phyloP scores from a whole-genome alignment of 441 rosid genomes.

The Eutrema salsugineum region DNA sequence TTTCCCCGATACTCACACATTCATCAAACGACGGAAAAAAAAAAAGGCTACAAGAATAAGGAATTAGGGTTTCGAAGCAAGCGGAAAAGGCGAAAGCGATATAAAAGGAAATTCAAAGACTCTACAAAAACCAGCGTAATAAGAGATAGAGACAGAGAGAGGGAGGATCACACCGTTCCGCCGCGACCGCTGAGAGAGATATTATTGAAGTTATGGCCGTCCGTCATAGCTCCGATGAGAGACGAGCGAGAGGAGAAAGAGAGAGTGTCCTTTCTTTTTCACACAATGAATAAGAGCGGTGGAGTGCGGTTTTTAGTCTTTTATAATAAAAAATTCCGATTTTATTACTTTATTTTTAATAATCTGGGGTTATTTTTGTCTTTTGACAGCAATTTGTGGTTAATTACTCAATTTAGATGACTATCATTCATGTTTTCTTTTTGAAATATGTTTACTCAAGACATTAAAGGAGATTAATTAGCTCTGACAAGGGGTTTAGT shows the following conservation, averaged over 20 bases:
- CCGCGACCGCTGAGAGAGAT: constrained; percentile 92
- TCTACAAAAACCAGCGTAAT: not conserved
- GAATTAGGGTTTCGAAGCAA: constrained; percentile 25
- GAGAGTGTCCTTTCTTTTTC: no score
- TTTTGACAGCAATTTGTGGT: not conserved
- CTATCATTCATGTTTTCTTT: not conserved
- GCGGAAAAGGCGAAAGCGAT: not conserved
- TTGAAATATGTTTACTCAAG: not conserved
- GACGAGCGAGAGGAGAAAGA: not conserved
- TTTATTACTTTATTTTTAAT: no score
- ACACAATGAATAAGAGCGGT: not conserved
- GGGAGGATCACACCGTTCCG: constrained; percentile 54
- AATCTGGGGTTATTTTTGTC: not conserved
- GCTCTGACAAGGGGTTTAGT: not conserved
- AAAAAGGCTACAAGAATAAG: not conserved
- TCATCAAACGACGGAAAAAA: not conserved
- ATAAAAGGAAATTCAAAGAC: not conserved
- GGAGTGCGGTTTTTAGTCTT: not conserved
- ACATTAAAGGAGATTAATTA: not conserved
- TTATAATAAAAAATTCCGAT: not conserved
- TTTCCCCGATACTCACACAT: not conserved
- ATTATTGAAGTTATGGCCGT: constrained; percentile 74
- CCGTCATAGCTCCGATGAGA: constrained; percentile 49
- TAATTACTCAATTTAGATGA: not conserved
- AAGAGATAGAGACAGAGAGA: not conserved